Percentiles rank a stretch among this genome's conserved stretches.
phyloP scores from a whole-genome alignment of 371 early-diverging fungal species.

The Mortierella polycephala region DNA sequence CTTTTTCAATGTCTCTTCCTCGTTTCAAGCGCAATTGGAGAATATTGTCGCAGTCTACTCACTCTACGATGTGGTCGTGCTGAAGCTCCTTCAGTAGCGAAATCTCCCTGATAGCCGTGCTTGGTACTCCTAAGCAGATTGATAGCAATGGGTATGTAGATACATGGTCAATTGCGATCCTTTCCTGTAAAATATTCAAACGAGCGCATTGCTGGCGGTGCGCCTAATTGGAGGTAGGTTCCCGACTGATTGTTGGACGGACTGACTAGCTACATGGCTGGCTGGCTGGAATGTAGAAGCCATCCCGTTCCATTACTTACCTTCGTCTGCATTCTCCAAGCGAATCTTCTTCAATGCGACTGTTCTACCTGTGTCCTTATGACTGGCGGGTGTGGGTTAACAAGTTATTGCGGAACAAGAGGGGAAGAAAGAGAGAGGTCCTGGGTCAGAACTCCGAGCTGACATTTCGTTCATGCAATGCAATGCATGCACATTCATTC shows the following conservation, averaged over 20 bases:
- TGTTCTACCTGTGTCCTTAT: neutral
- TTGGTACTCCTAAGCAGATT: conserved; percentile 75
- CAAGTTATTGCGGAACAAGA: neutral
- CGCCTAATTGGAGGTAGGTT: neutral
- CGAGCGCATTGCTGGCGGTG: neutral
- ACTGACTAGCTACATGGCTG: neutral
- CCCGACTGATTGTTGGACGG: neutral
- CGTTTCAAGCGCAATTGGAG: neutral
- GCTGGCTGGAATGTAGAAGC: neutral
- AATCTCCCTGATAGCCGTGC: conserved; percentile 98
- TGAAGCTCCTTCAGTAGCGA: conserved; percentile 93
- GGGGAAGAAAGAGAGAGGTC: conserved; percentile 20
- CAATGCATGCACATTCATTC: conserved; percentile 45
- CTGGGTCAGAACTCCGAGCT: too few relatives aligned
- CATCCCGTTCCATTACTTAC: conserved; percentile 54
- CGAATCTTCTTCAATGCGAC: conserved; percentile 99
- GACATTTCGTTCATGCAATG: too few relatives aligned
- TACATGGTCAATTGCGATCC: neutral
- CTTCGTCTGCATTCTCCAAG: conserved; percentile 96
- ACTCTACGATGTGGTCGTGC: conserved; percentile 95
- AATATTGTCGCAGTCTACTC: conserved; percentile 2
- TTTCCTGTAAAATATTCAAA: neutral
- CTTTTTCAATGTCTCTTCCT: too few relatives aligned
- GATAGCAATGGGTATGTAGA: neutral
- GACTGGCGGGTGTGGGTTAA: neutral